Conservation (phyloP, 176 grass and related monocot genomes). For the Zizania latifolia region DNA sequence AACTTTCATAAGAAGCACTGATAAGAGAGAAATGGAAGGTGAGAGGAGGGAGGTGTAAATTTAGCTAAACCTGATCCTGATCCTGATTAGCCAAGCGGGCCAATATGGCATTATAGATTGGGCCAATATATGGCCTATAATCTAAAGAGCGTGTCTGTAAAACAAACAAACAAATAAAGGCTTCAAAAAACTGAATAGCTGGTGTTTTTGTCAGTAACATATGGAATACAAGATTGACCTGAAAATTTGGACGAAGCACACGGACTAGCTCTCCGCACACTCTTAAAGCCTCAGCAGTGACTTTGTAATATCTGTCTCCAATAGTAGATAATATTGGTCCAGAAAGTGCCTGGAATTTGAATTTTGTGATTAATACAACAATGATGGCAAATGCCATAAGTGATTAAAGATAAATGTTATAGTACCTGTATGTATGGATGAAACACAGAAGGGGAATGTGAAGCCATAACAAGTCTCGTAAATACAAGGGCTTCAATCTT, state of each 20-base stretch:
- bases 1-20: neutral
- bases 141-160: constrained; percentile 57
- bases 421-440: constrained; percentile 91
- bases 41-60: neutral
- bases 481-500: constrained; percentile 98
- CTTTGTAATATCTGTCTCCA: constrained; percentile 98
- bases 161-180: constrained; percentile 4
- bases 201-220: constrained; percentile 11
- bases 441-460: constrained; percentile 91
- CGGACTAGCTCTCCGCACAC: constrained; percentile 92
- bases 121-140: constrained; percentile 65
- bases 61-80: constrained; percentile 87
- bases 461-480: constrained; percentile 93
- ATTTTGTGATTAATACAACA: constrained; percentile 11
- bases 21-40: neutral
- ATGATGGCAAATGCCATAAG: neutral
- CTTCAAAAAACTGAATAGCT: neutral
- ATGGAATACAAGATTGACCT: constrained; percentile 45
- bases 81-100: constrained; percentile 97
- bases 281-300: constrained; percentile 95
- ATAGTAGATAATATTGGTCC: constrained; percentile 85
- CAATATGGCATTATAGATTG: constrained; percentile 89
- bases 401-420: neutral
- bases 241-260: constrained; percentile 79
- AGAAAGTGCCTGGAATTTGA: constrained; percentile 71